Conservation (phyloP, 257 asterid genomes). For the Parsonsia alboflavescens region DNA sequence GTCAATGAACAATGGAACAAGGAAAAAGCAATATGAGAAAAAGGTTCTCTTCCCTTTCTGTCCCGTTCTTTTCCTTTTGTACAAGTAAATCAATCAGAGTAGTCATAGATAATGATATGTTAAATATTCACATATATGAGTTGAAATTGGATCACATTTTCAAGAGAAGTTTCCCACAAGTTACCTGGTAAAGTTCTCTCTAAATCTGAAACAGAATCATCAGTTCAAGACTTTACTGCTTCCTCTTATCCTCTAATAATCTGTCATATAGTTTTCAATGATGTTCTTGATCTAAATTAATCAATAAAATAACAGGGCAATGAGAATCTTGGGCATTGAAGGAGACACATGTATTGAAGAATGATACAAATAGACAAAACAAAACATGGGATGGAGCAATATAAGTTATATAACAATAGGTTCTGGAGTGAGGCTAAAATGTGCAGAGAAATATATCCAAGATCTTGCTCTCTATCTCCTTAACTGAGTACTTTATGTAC, state of each 20-base stretch:
- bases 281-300: not conserved
- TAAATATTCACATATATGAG: not conserved
- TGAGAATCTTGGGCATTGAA: not conserved
- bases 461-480: slow-evolving; percentile 66
- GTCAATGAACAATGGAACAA: not conserved
- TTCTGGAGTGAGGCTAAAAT: no score
- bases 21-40: not conserved
- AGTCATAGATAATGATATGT: not conserved
- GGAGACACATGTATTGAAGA: not conserved
- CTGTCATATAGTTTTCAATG: not conserved
- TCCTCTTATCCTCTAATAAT: not conserved
- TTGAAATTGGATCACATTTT: not conserved
- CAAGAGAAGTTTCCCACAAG: not conserved
- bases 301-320: not conserved
- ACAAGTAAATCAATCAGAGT: not conserved
- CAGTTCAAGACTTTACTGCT: not conserved
- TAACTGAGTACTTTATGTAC: slow-evolving; percentile 64
- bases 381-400: not conserved
- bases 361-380: not conserved
- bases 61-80: not conserved
- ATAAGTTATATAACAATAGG: not conserved
- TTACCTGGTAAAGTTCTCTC: not conserved
- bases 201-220: not conserved
- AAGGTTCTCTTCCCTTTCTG: not conserved
- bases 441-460: slow-evolving; percentile 28